Evolutionary conservation across 495 filamentous ascomycete species (phyloP).

Genomic region (Terfezia boudieri): DNA sequence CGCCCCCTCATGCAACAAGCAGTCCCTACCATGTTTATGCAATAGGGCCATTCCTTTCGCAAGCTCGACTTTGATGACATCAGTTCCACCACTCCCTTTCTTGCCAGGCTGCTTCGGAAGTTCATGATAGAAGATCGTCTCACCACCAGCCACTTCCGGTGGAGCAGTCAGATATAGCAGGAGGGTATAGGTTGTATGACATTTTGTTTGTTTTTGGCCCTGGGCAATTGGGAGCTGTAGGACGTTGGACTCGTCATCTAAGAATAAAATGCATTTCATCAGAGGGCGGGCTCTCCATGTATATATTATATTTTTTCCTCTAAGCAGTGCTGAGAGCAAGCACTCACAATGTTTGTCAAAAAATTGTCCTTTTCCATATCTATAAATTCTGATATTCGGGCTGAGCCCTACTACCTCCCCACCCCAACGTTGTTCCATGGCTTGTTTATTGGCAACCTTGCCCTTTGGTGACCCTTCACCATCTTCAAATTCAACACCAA

Average conservation of each 20-base stretch:
- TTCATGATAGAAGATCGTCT: conserved; percentile 80
- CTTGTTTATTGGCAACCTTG: conserved; percentile 2
- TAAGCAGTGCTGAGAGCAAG: not conserved
- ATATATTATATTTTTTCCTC: no score
- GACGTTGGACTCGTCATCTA: conserved; percentile 61
- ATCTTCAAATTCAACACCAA: conserved; percentile 13
- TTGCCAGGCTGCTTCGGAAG: conserved; percentile 26
- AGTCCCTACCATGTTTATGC: conserved; percentile 74
- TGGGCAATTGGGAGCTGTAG: conserved; percentile 27
- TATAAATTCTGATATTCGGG: conserved; percentile 74
- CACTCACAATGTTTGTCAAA: conserved; percentile 25
- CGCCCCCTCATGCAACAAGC: conserved; percentile 71
- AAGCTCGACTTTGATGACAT: conserved; percentile 32
- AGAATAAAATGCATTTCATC: no score
- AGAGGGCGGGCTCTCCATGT: no score
- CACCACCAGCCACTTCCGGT: conserved; percentile 48
- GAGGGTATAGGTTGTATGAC: conserved; percentile 77
- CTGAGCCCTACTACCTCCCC: conserved; percentile 71
- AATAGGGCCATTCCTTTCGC: conserved; percentile 59
- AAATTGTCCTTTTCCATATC: conserved; percentile 71
- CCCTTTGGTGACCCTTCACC: not conserved
- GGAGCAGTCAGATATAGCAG: conserved; percentile 64
- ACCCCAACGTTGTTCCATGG: conserved; percentile 34
- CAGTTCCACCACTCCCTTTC: conserved; percentile 7
- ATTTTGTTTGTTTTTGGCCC: conserved; percentile 21